Base-by-base conservation (phyloP, 441 rosid species). In the Gossypium gossypioides region DNA sequence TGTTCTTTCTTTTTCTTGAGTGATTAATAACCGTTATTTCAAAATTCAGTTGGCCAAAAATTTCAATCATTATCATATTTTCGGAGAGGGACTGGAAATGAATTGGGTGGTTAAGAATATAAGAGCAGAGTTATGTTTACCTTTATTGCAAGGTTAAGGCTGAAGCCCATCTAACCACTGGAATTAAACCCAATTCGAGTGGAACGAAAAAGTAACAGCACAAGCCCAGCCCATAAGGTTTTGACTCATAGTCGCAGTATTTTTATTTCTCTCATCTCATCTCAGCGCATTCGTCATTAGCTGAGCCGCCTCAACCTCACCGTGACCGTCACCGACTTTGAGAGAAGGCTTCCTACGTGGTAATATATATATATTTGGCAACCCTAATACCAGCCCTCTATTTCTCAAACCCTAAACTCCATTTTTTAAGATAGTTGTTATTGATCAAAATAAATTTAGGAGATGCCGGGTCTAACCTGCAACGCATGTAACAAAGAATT, bases 401-500 rank as follows among this genome's bases (percentile, higher is more conserved):
- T 19, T 10, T 8, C 24, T 19, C 27, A 55, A 21, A 21, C 60
- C 60, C 60, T 55, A 21, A 55, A 51, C 10, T 51, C 9, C 16
- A 50, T 6, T 13, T 51, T 16, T 16, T 16, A 1, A 40, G 56
- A 15, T 51, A 51, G 21, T 51, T 51, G 21, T 16, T 52, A 58
- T 16, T 16, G 24, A 46, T 37, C 54, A 15, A 40, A 15, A 16
- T 29, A 48, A 48, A 48, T n/a, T 13, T 48, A 16, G 54, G 65
- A 74, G n/a, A 93, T 93, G 98, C 76, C 84, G 13, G 90, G 85
- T 18, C 78, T 92, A 66, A 89, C 93, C 1, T 93, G 97, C 82
- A 94, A 90, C 86, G 77, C 98, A 1, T 94, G 98, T 78, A 94
- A 92, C 84, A 86, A 79, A 68, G 97, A 91, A 72, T 90, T 94